Evolutionary conservation across 2,329 filamentous ascomycete genomes (phyloP), one percentile per base, ranked within the genome.

Genomic region (Aspergillus felis): DNA sequence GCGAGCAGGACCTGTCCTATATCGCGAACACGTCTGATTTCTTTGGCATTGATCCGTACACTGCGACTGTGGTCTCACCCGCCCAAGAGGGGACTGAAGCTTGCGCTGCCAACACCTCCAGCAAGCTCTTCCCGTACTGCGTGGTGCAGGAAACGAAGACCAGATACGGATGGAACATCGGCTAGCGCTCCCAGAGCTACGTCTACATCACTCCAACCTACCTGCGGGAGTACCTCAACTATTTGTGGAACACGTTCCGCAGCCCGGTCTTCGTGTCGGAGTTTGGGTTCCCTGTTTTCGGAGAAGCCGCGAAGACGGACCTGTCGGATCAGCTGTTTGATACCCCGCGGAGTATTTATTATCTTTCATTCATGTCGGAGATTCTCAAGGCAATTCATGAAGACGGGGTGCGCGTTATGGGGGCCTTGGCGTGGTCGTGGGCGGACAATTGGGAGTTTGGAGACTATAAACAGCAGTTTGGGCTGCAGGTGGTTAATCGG

Each of bases 201-300:
- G 79, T 82, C n/a, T 85, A 86, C 69, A 80, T 82, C 35, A 82
- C 84, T 0, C 84, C 84, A 0, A 68, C 64, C 0, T 64, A 71
- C 41, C 62, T 72, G 29, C 68, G 70, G 4, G 77, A 76, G 2
- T 86, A 84, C 61, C 76, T 87, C 4, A 79, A 75, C 61, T 87
- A 86, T 64, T 71, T 87, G 2, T 84, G 80, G 76, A 85, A 85
- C 68, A 85, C 81, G 0, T 87, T 81, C 75, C 77, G 71, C 32
- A 66, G 70, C 0, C 80, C 81, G 0, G 70, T 85, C 4, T 47
- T 76, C 3, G 66, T 78, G 42, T 77, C 79, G 6, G 84, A 87
- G 64, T 85, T 85, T 60, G 84, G 84, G 0, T 86, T 84, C 64
- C 81, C 82, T 3, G 0, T 82, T 78, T 51, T 76, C 64, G 8